Percentiles rank a stretch among this genome's conserved stretches.
Evolutionary conservation across 2,329 filamentous ascomycete species (phyloP).

Genomic region (Claviceps maximensis): DNA sequence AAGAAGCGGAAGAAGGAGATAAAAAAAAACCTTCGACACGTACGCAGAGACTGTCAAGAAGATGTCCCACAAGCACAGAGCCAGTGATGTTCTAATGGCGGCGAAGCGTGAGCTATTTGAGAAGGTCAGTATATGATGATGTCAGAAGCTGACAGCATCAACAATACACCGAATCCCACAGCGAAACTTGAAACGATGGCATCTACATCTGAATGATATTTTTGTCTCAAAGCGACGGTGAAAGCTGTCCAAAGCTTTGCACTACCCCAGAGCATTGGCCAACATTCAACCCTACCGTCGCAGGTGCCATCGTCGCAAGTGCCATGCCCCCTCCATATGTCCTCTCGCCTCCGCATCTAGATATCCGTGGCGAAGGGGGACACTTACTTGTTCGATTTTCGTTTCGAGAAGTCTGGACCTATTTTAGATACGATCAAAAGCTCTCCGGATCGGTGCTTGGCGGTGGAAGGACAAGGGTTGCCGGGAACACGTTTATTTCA

Average conservation of each 20-base stretch:
- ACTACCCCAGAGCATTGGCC: slow-evolving; percentile 1
- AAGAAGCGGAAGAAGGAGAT: not conserved
- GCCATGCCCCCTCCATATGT: not conserved
- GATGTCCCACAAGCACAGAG: slow-evolving; percentile 13
- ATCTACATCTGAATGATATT: not conserved
- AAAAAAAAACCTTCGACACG: not conserved
- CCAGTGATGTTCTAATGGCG: slow-evolving; percentile 2
- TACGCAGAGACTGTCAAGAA: slow-evolving; percentile 7
- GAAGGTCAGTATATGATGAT: slow-evolving; percentile 1
- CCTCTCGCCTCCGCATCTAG: not conserved
- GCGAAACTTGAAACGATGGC: not conserved
- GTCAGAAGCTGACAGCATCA: not conserved
- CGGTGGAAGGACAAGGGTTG: not conserved
- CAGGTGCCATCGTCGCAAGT: not conserved
- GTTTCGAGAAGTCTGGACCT: not conserved
- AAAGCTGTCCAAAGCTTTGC: not conserved
- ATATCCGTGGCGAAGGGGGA: not conserved
- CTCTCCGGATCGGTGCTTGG: not conserved
- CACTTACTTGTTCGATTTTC: not conserved
- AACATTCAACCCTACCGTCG: not conserved
- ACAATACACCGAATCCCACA: not conserved
- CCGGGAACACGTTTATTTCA: not conserved
- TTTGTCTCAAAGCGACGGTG: not conserved
- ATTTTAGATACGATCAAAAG: not conserved
- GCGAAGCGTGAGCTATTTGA: not conserved